phyloP scores from a whole-genome alignment of 75 land plant genomes.

The Cryptomeria japonica region DNA sequence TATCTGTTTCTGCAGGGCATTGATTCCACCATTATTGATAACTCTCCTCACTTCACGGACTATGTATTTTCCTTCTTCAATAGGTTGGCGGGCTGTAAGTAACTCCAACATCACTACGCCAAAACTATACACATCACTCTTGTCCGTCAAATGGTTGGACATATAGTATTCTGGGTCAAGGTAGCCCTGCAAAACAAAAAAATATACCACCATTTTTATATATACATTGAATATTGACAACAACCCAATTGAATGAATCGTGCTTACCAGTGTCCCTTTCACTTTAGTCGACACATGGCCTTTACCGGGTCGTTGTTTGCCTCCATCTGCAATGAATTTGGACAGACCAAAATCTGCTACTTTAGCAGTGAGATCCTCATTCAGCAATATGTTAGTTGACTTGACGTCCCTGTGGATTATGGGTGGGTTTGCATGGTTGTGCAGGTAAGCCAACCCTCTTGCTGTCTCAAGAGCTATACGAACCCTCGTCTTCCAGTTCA shows the following conservation, averaged over 20 bases:
- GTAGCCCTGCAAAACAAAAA: conserved; percentile 67
- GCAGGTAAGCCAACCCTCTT: conserved; percentile 29
- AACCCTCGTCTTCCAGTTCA: conserved; percentile 29
- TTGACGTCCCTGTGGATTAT: conserved; percentile 40
- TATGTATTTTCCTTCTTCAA: conserved; percentile 66
- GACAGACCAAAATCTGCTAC: conserved; percentile 36
- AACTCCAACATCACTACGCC: conserved; percentile 86
- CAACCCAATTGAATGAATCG: neutral
- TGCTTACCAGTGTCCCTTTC: conserved; percentile 31
- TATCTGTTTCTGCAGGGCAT: conserved; percentile 14
- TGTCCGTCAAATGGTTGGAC: conserved; percentile 77
- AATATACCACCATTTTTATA: neutral
- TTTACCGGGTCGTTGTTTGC: neutral
- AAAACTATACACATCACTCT: conserved; percentile 92
- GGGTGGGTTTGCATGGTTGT: conserved; percentile 30
- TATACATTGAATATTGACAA: neutral
- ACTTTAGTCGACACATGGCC: conserved; percentile 22
- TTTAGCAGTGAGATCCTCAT: conserved; percentile 29
- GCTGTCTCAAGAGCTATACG: conserved; percentile 30
- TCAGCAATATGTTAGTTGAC: conserved; percentile 31
- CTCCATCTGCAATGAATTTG: conserved; percentile 19
- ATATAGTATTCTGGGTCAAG: conserved; percentile 92
- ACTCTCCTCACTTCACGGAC: conserved; percentile 60
- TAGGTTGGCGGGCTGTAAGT: conserved; percentile 53
- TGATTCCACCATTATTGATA: conserved; percentile 18